Conservation (phyloP, 2,329 filamentous ascomycete species). For the Ophiostoma pallidulum region DNA sequence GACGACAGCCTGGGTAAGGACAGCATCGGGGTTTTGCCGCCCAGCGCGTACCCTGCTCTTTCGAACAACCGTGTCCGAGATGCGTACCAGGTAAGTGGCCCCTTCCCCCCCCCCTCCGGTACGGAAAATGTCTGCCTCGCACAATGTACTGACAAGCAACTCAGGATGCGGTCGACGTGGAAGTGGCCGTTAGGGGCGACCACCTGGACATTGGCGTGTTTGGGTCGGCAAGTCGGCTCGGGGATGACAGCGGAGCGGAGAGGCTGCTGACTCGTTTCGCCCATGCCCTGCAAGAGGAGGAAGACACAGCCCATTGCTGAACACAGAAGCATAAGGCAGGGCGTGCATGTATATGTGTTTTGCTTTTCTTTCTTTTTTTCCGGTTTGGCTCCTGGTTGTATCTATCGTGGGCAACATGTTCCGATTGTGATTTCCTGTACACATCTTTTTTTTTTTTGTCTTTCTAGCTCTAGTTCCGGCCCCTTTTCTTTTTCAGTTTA, state of each 20-base stretch:
- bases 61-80: constrained; percentile 20
- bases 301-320: neutral
- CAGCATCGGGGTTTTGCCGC: neutral
- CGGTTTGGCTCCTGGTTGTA: neutral
- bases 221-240: constrained; percentile 11
- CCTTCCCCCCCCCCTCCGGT: neutral
- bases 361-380: neutral
- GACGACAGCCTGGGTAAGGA: too few species aligned
- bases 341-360: neutral
- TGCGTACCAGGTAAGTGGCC: constrained; percentile 19
- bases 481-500: neutral
- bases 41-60: constrained; percentile 16
- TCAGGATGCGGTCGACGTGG: constrained; percentile 18
- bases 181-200: constrained; percentile 14
- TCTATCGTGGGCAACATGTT: neutral
- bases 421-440: neutral
- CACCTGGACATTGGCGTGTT: constrained; percentile 19
- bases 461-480: too few species aligned
- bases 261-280: neutral
- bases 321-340: neutral
- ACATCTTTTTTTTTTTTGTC: neutral
- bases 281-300: neutral
- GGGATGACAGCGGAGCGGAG: neutral
- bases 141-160: neutral
- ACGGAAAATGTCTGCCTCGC: too few species aligned